Percentiles rank a stretch among this genome's conserved stretches.
Conservation (phyloP, 2,329 filamentous ascomycete genomes). For the Aspergillus flavus region DNA sequence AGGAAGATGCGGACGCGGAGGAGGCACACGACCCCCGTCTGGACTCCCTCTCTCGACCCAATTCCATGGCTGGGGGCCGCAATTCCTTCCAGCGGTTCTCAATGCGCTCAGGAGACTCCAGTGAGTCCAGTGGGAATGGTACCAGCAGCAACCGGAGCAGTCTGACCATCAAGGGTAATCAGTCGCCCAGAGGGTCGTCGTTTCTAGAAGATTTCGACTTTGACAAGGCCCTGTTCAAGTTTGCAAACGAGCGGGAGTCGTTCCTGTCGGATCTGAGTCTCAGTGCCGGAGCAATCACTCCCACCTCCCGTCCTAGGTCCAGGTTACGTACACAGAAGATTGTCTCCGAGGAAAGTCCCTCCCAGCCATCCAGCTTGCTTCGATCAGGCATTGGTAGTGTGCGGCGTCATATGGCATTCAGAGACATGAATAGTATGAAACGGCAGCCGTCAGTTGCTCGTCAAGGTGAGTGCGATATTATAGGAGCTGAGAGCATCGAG, state of each 20-base stretch:
- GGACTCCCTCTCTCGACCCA: slow-evolving; percentile 44
- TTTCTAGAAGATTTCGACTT: slow-evolving; percentile 79
- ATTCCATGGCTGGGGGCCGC: slow-evolving; percentile 34
- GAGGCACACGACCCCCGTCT: slow-evolving; percentile 44
- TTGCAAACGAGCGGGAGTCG: slow-evolving; percentile 89
- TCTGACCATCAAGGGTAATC: slow-evolving; percentile 58
- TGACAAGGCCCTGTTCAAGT: slow-evolving; percentile 88
- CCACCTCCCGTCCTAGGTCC: slow-evolving; percentile 68
- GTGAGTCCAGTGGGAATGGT: slow-evolving; percentile 42
- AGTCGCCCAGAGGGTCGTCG: slow-evolving; percentile 38
- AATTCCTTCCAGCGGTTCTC: slow-evolving; percentile 48
- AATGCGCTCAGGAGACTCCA: slow-evolving; percentile 53
- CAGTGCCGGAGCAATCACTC: slow-evolving; percentile 76
- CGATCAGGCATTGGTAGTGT: slow-evolving; percentile 78
- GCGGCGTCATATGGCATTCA: slow-evolving; percentile 85
- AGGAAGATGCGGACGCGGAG: slow-evolving; percentile 61
- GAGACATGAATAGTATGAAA: slow-evolving; percentile 93
- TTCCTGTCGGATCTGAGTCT: slow-evolving; percentile 93
- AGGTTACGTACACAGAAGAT: slow-evolving; percentile 82
- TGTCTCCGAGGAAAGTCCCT: slow-evolving; percentile 67
- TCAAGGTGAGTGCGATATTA: slow-evolving; percentile 61
- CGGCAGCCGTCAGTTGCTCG: slow-evolving; percentile 77
- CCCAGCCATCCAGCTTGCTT: slow-evolving; percentile 47
- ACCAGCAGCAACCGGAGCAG: slow-evolving; percentile 67
- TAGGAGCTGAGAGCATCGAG: neutral